Percentiles rank a stretch among this genome's conserved stretches.
These are phyloP conservation scores for Dendrobium chrysotoxum DNA, from an alignment of 106 monocot genomes.

Conservation along the genomic window DNA sequence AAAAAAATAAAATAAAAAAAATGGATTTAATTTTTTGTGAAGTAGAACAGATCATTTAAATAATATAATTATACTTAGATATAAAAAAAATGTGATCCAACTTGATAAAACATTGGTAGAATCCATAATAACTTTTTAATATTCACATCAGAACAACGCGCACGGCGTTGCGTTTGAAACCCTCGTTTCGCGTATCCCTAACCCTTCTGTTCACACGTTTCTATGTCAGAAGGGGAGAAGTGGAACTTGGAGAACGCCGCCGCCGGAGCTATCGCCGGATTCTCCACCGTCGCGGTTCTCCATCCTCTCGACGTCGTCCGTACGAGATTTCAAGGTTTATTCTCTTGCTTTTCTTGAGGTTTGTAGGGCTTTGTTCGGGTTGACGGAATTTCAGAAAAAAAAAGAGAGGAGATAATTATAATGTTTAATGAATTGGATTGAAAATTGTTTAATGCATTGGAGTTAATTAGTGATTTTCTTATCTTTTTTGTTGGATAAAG, in stretches of 20 bases:
- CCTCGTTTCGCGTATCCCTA: too few relatives aligned
- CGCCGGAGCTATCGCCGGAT: constrained; percentile 72
- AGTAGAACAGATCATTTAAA: too few relatives aligned
- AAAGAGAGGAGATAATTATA: neutral
- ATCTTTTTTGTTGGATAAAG: neutral
- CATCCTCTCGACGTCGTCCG: constrained; percentile 92
- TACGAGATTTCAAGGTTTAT: constrained; percentile 76
- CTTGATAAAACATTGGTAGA: too few relatives aligned
- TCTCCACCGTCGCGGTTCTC: constrained; percentile 65
- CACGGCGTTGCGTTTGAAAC: too few relatives aligned
- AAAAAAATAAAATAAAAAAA: too few relatives aligned
- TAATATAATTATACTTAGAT: too few relatives aligned
- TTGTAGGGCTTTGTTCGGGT: neutral
- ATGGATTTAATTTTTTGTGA: too few relatives aligned
- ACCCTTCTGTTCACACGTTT: neutral
- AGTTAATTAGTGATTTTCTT: neutral
- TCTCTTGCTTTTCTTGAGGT: neutral
- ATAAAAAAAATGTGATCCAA: too few relatives aligned
- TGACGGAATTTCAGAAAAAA: neutral
- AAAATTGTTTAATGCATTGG: neutral
- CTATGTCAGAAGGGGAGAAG: constrained; percentile 11
- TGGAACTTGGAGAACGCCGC: constrained; percentile 77
- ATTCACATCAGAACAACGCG: too few relatives aligned
- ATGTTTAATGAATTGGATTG: neutral
- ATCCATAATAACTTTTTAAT: too few relatives aligned